Evolutionary conservation across 495 filamentous ascomycete genomes (phyloP).

Genomic region (Xylaria longipes): DNA sequence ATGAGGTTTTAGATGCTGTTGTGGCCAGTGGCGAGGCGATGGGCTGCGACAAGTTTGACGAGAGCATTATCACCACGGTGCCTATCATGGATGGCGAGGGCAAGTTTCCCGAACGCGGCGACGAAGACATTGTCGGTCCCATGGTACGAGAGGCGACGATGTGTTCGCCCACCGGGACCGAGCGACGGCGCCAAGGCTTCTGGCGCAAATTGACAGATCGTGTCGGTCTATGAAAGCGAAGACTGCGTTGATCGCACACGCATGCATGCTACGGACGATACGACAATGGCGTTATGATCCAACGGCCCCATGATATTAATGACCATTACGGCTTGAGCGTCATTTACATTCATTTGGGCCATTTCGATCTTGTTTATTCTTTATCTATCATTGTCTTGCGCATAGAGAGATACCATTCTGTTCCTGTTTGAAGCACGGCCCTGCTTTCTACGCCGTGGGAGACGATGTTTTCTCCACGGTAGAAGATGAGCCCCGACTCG

Average conservation of each 20-base stretch:
- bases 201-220: constrained; percentile 55
- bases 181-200: constrained; percentile 48
- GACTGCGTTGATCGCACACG: constrained; percentile 2
- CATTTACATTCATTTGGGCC: neutral
- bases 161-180: constrained; percentile 46
- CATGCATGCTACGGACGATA: neutral
- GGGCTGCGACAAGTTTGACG: constrained; percentile 45
- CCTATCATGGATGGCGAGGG: constrained; percentile 66
- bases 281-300: constrained; percentile 17
- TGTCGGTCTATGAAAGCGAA: constrained; percentile 49
- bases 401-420: constrained; percentile 31
- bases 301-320: constrained; percentile 17
- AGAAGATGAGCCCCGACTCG: neutral
- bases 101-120: constrained; percentile 87
- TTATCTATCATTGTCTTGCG: neutral
- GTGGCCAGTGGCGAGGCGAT: constrained; percentile 44
- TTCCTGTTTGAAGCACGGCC: constrained; percentile 16
- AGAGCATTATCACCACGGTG: constrained; percentile 49
- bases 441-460: neutral
- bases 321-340: constrained; percentile 17
- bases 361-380: constrained; percentile 3
- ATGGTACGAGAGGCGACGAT: constrained; percentile 73
- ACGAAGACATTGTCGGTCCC: constrained; percentile 90
- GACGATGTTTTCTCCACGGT: neutral
- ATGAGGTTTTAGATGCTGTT: constrained; percentile 59